Evolutionary conservation across 192 early-diverging fungal species (phyloP).

Genomic region (Nowakowskiella sp.): DNA sequence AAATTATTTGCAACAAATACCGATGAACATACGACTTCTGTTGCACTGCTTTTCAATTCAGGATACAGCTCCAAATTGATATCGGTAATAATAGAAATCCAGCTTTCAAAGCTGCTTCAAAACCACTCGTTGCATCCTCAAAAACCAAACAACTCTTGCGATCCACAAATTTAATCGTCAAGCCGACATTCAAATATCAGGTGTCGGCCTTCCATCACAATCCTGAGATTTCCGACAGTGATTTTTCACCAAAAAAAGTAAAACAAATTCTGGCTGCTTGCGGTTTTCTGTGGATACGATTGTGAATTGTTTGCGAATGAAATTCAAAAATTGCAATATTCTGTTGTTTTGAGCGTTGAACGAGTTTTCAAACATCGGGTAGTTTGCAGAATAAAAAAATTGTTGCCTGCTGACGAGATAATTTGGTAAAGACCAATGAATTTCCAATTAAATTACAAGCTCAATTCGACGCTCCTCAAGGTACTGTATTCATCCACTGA

Average conservation of each 20-base stretch:
- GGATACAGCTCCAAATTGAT: conserved; percentile 16
- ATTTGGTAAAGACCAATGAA: conserved; percentile 1
- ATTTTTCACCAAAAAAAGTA: conserved; percentile 65
- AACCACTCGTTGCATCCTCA: conserved; percentile 81
- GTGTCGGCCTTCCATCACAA: conserved; percentile 79
- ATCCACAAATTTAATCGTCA: conserved; percentile 29
- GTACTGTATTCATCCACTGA: conserved; percentile 80
- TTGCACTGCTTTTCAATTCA: background rate
- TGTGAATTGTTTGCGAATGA: conserved; percentile 72
- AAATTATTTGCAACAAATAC: conserved; percentile 7
- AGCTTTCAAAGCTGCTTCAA: conserved; percentile 73
- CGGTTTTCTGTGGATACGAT: conserved; percentile 70
- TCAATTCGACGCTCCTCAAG: conserved; percentile 45
- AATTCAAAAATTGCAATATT: conserved; percentile 76
- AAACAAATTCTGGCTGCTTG: conserved; percentile 63
- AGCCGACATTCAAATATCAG: conserved; percentile 82
- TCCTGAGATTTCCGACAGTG: conserved; percentile 81
- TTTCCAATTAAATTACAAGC: conserved; percentile 40
- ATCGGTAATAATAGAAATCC: conserved; percentile 82
- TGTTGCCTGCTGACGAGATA: conserved; percentile 23
- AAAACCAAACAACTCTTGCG: conserved; percentile 64
- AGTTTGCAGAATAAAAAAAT: conserved; percentile 58
- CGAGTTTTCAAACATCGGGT: conserved; percentile 43
- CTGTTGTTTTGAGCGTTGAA: conserved; percentile 62
- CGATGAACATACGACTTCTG: conserved; percentile 3